Evolutionary conservation across 2,329 filamentous ascomycete species (phyloP), one percentile per base, ranked within the genome.

Genomic region (Clonostachys rosea): DNA sequence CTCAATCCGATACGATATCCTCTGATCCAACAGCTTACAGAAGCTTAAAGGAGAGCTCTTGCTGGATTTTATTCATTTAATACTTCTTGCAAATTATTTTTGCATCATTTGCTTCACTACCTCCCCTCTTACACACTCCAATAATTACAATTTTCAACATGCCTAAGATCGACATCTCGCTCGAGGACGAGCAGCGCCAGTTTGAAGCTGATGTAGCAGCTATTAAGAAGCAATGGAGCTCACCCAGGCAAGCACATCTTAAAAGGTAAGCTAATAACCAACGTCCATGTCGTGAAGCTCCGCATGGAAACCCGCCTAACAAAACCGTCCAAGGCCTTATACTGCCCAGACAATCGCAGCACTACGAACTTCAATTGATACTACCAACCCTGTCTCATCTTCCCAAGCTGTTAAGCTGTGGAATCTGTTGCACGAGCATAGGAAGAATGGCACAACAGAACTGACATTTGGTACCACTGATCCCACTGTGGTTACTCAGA

Each of bases 401-500:
- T 50, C 50, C 0, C 64, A 66, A 48, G 66, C 56, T 9, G 36
- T 61, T 30, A 69, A 69, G 56, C 61, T 69, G 5, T 69, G 66
- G 66, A 52, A 57, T 11, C 55, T 60, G n/a, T 57, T 69, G 3
- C 52, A 62, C 20, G 57, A 57, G 16, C 66, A 69, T 49, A 57
- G 56, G 34, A 55, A 52, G 34, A 61, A 62, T 47, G 59, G 59
- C 6, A 68, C 66, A 2, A 51, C 54, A 12, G 65, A 69, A 44
- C 52, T 65, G 42, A 68, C 66, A 3, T 68, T 67, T 43, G 66
- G 66, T 40, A 64, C 61, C 10, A 69, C 65, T 1, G 64, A 69
- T 20, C 66, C 66, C 1, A 54, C 62, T 1, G 53, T 55, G 1
- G 61, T 62, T 3, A 61, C 57, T 6, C 62, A 68, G 47, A 68